These are phyloP conservation scores for Limonium bicolor DNA, from an alignment of 148 eudicot species.

Conservation along the genomic window DNA sequence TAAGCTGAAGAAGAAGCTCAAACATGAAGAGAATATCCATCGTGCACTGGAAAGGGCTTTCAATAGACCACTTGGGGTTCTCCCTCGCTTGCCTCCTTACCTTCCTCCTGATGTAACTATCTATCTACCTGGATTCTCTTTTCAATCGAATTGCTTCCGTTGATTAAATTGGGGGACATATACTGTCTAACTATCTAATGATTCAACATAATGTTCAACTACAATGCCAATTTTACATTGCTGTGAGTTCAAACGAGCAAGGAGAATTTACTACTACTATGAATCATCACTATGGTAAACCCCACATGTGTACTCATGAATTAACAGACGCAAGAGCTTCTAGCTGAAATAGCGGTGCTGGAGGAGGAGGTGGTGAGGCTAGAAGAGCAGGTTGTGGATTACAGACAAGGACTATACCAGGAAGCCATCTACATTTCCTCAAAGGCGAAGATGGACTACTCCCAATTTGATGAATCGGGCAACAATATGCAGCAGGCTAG, in stretches of 20 bases:
- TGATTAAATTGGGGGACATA: not conserved
- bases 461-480: constrained; percentile 12
- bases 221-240: not conserved
- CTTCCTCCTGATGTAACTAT: constrained; percentile 4
- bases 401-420: constrained; percentile 4
- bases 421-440: constrained; percentile 44
- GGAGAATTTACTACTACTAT: not conserved
- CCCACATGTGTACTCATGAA: not conserved
- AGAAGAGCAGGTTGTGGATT: constrained; percentile 5
- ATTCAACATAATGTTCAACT: not conserved
- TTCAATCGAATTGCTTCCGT: not conserved
- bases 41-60: constrained; percentile 2
- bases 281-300: not conserved
- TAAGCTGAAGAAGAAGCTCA: constrained; percentile 6
- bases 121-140: not conserved
- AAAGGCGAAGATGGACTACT: constrained; percentile 21
- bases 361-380: constrained; percentile 6
- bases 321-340: constrained; percentile 4
- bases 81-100: constrained; percentile 6
- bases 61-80: constrained; percentile 5
- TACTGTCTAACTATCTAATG: not conserved
- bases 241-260: not conserved
- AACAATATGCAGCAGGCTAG: constrained; percentile 3
- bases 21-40: constrained; percentile 3
- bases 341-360: constrained; percentile 4